These are phyloP conservation scores for Ramalina peruviana DNA, from an alignment of 495 filamentous ascomycete genomes.

Conservation along the genomic window DNA sequence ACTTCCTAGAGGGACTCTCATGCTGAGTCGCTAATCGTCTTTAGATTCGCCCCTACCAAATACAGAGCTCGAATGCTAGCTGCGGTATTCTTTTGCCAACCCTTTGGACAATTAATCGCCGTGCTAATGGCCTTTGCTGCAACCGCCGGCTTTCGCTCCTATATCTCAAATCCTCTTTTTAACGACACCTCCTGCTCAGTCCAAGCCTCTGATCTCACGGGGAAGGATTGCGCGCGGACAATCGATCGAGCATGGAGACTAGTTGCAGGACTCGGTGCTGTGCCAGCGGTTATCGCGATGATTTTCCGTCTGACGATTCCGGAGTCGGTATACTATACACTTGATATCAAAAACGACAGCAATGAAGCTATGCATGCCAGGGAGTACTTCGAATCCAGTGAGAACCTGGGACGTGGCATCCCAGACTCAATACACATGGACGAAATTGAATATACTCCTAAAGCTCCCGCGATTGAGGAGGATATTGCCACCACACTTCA, in stretches of 20 bases:
- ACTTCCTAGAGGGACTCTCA: background rate
- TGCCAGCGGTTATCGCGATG: slow-evolving; percentile 48
- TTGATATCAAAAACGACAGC: slow-evolving; percentile 32
- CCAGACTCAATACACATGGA: background rate
- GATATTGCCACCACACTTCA: slow-evolving; percentile 17
- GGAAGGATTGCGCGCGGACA: slow-evolving; percentile 13
- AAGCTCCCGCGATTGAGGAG: slow-evolving; percentile 6
- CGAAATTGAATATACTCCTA: background rate
- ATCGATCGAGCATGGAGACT: slow-evolving; percentile 43
- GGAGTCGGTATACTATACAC: slow-evolving; percentile 44
- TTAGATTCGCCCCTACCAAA: slow-evolving; percentile 43
- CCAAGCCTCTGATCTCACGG: slow-evolving; percentile 18
- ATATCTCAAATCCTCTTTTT: background rate
- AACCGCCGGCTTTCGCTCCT: slow-evolving; percentile 24
- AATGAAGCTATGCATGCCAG: slow-evolving; percentile 16
- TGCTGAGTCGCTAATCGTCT: background rate
- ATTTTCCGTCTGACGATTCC: slow-evolving; percentile 46
- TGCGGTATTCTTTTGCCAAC: slow-evolving; percentile 53
- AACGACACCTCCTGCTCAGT: slow-evolving; percentile 2
- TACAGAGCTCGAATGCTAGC: slow-evolving; percentile 50
- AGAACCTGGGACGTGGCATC: background rate
- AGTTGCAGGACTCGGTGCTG: slow-evolving; percentile 44
- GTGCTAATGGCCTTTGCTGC: slow-evolving; percentile 37
- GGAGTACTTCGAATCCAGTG: slow-evolving; percentile 12
- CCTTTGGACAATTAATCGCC: slow-evolving; percentile 48